A percentile compares a stretch with the other conserved stretches of the same genome.
Conservation (phyloP, 306 rosid species). For the Prunus mume region DNA sequence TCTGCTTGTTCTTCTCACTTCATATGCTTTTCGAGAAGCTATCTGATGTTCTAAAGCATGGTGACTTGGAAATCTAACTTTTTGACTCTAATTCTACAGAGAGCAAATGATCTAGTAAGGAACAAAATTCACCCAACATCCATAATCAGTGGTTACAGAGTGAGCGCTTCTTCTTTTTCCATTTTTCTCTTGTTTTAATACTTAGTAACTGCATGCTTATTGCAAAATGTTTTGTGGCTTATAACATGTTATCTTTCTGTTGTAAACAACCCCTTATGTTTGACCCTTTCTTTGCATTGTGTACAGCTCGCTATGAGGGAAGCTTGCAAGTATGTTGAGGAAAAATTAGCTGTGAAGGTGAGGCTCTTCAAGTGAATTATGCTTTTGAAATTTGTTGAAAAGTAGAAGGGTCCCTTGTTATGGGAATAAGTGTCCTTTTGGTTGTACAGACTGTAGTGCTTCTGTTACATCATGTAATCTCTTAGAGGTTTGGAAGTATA, state of each 20-base stretch:
- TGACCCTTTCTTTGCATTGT: slow-evolving; percentile 3
- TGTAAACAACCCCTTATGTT: neutral
- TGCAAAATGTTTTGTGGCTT: neutral
- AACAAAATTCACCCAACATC: slow-evolving; percentile 97
- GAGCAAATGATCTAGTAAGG: slow-evolving; percentile 95
- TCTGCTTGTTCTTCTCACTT: neutral
- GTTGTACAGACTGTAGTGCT: neutral
- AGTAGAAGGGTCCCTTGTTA: neutral
- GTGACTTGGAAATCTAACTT: neutral
- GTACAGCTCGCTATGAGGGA: slow-evolving; percentile 96
- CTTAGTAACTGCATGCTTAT: neutral
- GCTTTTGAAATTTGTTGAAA: slow-evolving; percentile 12
- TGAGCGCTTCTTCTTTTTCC: slow-evolving; percentile 22
- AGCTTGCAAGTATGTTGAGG: slow-evolving; percentile 88
- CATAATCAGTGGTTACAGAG: slow-evolving; percentile 94
- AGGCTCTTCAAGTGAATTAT: neutral
- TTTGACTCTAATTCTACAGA: slow-evolving; percentile 37
- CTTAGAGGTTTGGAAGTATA: neutral
- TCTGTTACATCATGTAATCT: neutral
- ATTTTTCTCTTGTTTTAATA: neutral
- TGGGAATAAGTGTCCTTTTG: neutral
- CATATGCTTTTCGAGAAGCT: neutral
- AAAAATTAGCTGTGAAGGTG: slow-evolving; percentile 82
- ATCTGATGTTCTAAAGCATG: slow-evolving; percentile 7
- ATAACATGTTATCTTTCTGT: slow-evolving; percentile 8